These are phyloP conservation scores for Plasmodium blacklocki DNA, from an alignment of 169 alveolate genomes.

Conservation along the genomic window DNA sequence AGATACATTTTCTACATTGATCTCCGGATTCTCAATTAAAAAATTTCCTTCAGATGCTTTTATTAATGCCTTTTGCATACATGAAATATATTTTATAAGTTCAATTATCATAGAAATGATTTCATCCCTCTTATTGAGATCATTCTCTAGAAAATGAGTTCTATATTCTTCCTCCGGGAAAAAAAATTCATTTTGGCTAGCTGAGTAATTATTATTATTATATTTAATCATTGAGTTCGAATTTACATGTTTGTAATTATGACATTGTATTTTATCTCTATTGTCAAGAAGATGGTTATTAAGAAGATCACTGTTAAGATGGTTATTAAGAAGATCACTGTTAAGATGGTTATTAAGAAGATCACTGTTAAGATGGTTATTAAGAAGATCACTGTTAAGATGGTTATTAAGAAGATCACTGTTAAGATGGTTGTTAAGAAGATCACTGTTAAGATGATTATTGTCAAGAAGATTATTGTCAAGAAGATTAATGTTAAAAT, in stretches of 20 bases:
- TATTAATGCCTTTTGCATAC: slow-evolving; percentile 62
- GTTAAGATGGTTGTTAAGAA: background rate
- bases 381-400: background rate
- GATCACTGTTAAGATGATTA: background rate
- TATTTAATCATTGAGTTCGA: slow-evolving; percentile 13
- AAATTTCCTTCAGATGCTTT: slow-evolving; percentile 47
- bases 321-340: background rate
- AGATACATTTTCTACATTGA: slow-evolving; percentile 33
- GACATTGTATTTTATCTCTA: background rate
- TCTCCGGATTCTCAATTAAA: slow-evolving; percentile 28
- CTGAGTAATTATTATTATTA: background rate
- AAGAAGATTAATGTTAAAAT: background rate
- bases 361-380: background rate
- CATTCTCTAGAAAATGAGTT: background rate
- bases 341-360: background rate
- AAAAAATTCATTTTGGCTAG: background rate
- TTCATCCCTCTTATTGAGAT: slow-evolving; percentile 30
- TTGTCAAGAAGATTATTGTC: background rate
- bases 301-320: background rate
- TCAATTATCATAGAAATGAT: slow-evolving; percentile 47
- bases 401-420: background rate
- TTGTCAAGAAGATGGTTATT: background rate
- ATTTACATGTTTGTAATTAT: background rate
- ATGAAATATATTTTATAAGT: slow-evolving; percentile 52
- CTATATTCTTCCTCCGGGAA: background rate